A percentile compares a stretch with the other conserved stretches of the same genome.
phyloP scores from a whole-genome alignment of 2,329 filamentous ascomycete genomes.

The Alternaria longipes region DNA sequence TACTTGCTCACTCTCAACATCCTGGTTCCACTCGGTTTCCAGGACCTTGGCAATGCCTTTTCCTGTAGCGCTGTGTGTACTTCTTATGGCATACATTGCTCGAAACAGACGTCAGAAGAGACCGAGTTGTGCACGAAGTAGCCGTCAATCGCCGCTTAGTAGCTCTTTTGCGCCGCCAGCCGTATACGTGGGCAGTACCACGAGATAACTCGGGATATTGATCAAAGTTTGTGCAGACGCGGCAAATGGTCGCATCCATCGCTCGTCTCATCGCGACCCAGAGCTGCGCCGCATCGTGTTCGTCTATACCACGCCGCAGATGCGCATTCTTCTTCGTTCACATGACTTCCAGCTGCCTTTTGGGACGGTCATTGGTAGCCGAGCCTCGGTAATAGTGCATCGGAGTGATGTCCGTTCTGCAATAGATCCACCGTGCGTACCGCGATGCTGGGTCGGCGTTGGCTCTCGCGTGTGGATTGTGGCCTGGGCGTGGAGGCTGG shows the following conservation, averaged over 20 bases:
- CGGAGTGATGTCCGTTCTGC: constrained; percentile 23
- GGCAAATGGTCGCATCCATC: neutral
- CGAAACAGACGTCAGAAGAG: neutral
- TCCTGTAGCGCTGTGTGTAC: neutral
- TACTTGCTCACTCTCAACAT: neutral
- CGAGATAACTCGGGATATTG: neutral
- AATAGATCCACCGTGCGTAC: constrained; percentile 18
- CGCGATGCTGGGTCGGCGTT: constrained; percentile 22
- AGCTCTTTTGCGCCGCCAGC: neutral
- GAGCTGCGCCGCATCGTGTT: constrained; percentile 6
- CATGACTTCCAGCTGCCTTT: constrained; percentile 18
- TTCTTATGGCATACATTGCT: neutral
- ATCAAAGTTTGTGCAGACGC: constrained; percentile 6
- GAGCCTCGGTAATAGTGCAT: constrained; percentile 28
- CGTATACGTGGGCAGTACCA: neutral
- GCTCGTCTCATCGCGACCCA: neutral
- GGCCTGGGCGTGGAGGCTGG: neutral
- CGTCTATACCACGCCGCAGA: constrained; percentile 11
- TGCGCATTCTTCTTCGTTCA: constrained; percentile 13
- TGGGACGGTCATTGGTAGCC: constrained; percentile 10
- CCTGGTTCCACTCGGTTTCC: neutral
- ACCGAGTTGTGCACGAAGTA: neutral
- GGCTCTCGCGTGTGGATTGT: constrained; percentile 11
- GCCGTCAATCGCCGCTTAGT: neutral
- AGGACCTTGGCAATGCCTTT: neutral